Conservation (phyloP, 306 rosid species). For the Leucaena leucocephala region DNA sequence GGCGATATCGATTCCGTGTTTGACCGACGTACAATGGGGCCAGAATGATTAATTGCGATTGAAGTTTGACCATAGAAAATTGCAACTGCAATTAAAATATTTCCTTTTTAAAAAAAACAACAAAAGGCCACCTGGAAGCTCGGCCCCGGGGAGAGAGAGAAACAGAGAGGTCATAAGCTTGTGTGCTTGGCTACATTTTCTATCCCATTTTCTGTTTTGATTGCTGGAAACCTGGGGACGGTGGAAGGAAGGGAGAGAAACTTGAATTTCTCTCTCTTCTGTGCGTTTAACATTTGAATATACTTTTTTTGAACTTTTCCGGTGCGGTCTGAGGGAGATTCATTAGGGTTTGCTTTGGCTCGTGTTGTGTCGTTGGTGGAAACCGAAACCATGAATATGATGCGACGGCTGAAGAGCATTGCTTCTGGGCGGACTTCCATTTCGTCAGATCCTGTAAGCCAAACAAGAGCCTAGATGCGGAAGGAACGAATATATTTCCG, state of each 20-base stretch:
- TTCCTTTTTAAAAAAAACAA: conserved; percentile 21
- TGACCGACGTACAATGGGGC: conserved; percentile 54
- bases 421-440: conserved; percentile 91
- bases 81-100: background rate
- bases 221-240: conserved; percentile 36
- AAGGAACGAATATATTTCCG: background rate
- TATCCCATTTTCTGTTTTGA: conserved; percentile 26
- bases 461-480: conserved; percentile 8
- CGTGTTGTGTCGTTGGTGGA: conserved; percentile 31
- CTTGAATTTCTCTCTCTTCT: conserved; percentile 60
- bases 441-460: conserved; percentile 91
- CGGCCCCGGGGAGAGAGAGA: conserved; percentile 16
- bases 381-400: conserved; percentile 72
- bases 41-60: conserved; percentile 51
- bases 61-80: conserved; percentile 51
- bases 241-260: conserved; percentile 48
- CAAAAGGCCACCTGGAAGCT: conserved; percentile 50
- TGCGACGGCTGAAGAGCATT: conserved; percentile 98
- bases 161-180: conserved; percentile 35
- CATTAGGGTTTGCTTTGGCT: conserved; percentile 51
- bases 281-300: background rate
- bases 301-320: background rate
- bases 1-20: conserved; percentile 26
- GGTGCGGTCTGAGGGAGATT: conserved; percentile 35
- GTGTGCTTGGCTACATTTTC: conserved; percentile 24